Percentiles rank a stretch among this genome's conserved stretches.
Conservation (phyloP, 1,139 yeast genomes). For the Kodamaea alishanica region DNA sequence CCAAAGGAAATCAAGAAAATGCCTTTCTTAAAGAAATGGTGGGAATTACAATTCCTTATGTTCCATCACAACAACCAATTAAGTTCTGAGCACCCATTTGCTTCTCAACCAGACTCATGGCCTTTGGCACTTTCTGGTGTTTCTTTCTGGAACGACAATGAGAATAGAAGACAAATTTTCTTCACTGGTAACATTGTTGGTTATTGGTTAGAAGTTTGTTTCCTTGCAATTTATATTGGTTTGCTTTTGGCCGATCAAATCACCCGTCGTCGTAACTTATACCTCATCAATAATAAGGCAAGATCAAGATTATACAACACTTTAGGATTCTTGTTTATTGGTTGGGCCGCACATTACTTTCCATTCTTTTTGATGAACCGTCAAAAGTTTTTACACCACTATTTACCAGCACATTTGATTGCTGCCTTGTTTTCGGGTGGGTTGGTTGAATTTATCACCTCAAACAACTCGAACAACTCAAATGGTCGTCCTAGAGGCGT, state of each 20-base stretch:
- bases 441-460: conserved; percentile 71
- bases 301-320: conserved; percentile 77
- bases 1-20: conserved; percentile 56
- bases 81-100: conserved; percentile 90
- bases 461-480: conserved; percentile 47
- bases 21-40: conserved; percentile 82
- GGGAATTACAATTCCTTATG: conserved; percentile 85
- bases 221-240: conserved; percentile 64
- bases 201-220: conserved; percentile 81
- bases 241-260: conserved; percentile 67
- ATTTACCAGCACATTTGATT: conserved; percentile 90
- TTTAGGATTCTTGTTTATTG: conserved; percentile 77
- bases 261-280: conserved; percentile 66
- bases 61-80: conserved; percentile 87
- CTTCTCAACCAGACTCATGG: conserved; percentile 91
- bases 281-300: conserved; percentile 56
- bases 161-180: conserved; percentile 67
- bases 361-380: conserved; percentile 92
- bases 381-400: conserved; percentile 92
- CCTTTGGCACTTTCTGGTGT: conserved; percentile 91
- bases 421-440: conserved; percentile 85
- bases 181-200: conserved; percentile 88
- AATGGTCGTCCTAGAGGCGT: conserved; percentile 22
- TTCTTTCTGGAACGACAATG: conserved; percentile 88
- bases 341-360: conserved; percentile 85